phyloP scores from a whole-genome alignment of 768 basidiomycete species.

The Coprinopsis strossmayeri region DNA sequence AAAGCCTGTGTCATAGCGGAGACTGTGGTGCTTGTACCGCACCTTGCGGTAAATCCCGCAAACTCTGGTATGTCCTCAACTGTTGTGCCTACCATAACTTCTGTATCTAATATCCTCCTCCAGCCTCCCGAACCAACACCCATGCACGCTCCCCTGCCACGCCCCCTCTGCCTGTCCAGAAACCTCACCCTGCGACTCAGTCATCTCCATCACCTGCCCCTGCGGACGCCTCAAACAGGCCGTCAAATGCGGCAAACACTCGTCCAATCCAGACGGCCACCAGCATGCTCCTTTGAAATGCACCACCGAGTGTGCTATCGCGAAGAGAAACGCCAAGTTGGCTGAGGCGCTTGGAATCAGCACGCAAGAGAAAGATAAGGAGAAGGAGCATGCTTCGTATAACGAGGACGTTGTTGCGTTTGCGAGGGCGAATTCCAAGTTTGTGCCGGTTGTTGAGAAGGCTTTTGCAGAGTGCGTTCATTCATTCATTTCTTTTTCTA shows the following conservation, averaged over 20 bases:
- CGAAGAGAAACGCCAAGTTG: slow-evolving; percentile 79
- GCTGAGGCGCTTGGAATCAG: slow-evolving; percentile 91
- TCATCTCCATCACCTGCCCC: slow-evolving; percentile 65
- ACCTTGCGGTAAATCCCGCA: slow-evolving; percentile 81
- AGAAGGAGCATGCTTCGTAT: slow-evolving; percentile 37
- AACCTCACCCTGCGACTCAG: slow-evolving; percentile 63
- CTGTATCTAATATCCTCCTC: not conserved
- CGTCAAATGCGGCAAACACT: slow-evolving; percentile 61
- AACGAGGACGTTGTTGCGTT: slow-evolving; percentile 55
- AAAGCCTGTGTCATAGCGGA: slow-evolving; percentile 74
- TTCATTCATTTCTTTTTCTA: slow-evolving; percentile 14
- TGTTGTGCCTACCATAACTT: not conserved
- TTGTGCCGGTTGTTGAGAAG: slow-evolving; percentile 70
- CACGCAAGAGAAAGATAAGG: slow-evolving; percentile 36
- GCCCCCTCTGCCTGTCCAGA: slow-evolving; percentile 85
- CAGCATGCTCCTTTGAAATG: slow-evolving; percentile 48
- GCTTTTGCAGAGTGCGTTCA: slow-evolving; percentile 70
- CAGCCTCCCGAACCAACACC: slow-evolving; percentile 66
- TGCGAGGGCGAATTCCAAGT: slow-evolving; percentile 56
- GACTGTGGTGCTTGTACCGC: slow-evolving; percentile 73
- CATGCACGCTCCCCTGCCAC: slow-evolving; percentile 77
- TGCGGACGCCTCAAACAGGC: slow-evolving; percentile 80
- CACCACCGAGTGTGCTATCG: slow-evolving; percentile 74
- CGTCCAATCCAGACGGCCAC: slow-evolving; percentile 37
- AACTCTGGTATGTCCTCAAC: slow-evolving; percentile 52